Percentiles rank a stretch among this genome's conserved stretches.
phyloP scores from a whole-genome alignment of 345 rosid species.

The Murraya koenigii region DNA sequence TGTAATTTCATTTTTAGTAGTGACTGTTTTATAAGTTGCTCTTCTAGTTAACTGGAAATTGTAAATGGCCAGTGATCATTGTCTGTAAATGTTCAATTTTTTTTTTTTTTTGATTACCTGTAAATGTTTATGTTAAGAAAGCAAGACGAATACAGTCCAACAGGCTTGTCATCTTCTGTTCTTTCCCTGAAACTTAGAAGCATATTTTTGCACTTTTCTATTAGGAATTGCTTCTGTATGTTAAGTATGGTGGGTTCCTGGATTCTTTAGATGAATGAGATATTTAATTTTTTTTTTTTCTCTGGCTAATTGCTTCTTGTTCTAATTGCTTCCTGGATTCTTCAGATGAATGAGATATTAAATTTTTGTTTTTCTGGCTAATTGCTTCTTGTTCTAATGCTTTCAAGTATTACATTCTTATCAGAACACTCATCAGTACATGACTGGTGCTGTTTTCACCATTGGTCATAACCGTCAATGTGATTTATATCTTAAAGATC shows the following conservation, averaged over 20 bases:
- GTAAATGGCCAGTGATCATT: background rate
- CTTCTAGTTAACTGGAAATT: background rate
- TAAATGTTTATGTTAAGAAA: no score
- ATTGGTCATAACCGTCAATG: conserved; percentile 77
- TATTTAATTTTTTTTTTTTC: background rate
- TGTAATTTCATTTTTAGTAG: background rate
- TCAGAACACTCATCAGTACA: conserved; percentile 74
- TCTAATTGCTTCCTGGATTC: conserved; percentile 14
- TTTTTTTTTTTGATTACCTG: no score
- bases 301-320: background rate
- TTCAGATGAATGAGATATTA: background rate
- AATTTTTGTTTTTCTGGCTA: background rate
- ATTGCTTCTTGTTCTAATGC: conserved; percentile 16
- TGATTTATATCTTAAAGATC: conserved; percentile 72
- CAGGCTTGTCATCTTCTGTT: background rate
- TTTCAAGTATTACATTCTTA: conserved; percentile 24
- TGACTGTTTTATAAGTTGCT: background rate
- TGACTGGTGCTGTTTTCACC: conserved; percentile 58
- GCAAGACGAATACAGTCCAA: background rate
- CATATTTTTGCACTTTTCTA: background rate
- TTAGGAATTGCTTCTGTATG: background rate
- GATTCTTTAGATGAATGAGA: background rate
- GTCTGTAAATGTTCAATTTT: background rate
- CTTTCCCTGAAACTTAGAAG: background rate
- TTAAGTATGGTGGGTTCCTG: background rate